These are phyloP conservation scores for Suillus paluster DNA, from an alignment of 768 basidiomycete species.

Conservation along the genomic window DNA sequence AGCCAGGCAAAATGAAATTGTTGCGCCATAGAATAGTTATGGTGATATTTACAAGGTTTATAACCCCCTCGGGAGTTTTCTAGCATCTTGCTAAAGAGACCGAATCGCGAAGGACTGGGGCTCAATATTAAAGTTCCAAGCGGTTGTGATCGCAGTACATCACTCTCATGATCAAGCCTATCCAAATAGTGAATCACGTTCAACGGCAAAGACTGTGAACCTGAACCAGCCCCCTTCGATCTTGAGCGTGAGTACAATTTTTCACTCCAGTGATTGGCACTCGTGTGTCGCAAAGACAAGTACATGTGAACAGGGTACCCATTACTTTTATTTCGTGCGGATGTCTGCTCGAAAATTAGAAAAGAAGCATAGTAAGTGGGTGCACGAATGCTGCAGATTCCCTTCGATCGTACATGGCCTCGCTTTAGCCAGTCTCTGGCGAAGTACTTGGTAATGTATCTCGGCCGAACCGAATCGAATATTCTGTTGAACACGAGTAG, in stretches of 20 bases:
- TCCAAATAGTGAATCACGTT: background rate
- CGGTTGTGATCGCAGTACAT: background rate
- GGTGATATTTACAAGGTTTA: background rate
- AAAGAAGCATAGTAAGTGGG: background rate
- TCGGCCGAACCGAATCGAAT: background rate
- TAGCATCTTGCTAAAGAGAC: background rate
- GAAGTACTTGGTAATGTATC: background rate
- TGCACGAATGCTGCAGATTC: background rate
- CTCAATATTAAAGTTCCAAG: background rate
- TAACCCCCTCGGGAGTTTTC: background rate
- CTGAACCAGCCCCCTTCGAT: no score
- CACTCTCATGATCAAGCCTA: background rate
- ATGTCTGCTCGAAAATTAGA: background rate
- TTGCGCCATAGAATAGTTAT: no score
- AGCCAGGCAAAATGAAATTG: background rate
- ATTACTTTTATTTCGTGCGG: background rate
- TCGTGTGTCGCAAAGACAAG: background rate
- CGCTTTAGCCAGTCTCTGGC: background rate
- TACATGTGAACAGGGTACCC: background rate
- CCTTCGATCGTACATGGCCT: background rate
- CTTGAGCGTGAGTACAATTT: background rate
- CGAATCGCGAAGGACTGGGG: background rate
- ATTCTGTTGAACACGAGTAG: background rate
- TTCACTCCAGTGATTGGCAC: background rate
- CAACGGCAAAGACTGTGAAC: background rate